phyloP scores from a whole-genome alignment of 495 filamentous ascomycete species.

The Lichina pygmaea region DNA sequence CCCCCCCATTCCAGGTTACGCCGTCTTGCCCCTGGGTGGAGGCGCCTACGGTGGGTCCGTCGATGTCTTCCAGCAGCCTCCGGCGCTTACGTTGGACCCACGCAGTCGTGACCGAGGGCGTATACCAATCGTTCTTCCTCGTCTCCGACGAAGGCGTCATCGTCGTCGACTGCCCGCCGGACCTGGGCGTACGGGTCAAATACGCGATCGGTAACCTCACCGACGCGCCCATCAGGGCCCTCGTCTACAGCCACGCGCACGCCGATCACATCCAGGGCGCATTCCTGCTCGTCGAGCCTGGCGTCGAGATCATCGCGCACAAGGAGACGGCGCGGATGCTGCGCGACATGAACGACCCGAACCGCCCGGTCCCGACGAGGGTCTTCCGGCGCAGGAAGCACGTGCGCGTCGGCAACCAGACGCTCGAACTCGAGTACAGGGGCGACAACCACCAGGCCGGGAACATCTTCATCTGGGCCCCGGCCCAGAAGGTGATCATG shows the following conservation, averaged over 20 bases:
- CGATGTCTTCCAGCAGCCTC: too few species aligned
- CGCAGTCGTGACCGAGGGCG: conserved; percentile 13
- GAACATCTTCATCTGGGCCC: conserved; percentile 17
- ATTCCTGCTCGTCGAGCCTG: conserved; percentile 8
- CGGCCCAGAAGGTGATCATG: conserved; percentile 14
- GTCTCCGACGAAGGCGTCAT: conserved; percentile 14
- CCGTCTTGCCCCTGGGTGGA: too few species aligned
- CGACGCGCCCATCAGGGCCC: conserved; percentile 10
- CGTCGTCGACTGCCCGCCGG: conserved; percentile 16
- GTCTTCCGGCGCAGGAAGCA: conserved; percentile 10
- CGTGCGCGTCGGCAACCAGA: conserved; percentile 13
- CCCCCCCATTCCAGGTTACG: too few species aligned
- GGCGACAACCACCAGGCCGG: conserved; percentile 15
- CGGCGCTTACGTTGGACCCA: too few species aligned
- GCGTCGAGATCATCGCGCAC: conserved; percentile 12
- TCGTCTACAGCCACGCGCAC: conserved; percentile 17
- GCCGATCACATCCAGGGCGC: conserved; percentile 15
- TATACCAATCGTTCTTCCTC: conserved; percentile 13
- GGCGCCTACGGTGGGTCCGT: too few species aligned
- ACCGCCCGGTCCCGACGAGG: conserved; percentile 10
- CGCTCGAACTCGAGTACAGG: conserved; percentile 13
- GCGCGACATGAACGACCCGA: conserved; percentile 4
- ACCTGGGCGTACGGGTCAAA: conserved; percentile 12
- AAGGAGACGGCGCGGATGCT: conserved; percentile 8
- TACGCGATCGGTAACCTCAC: conserved; percentile 14